Conservation (phyloP, 768 basidiomycete species). For the Thelephora ganbajun region DNA sequence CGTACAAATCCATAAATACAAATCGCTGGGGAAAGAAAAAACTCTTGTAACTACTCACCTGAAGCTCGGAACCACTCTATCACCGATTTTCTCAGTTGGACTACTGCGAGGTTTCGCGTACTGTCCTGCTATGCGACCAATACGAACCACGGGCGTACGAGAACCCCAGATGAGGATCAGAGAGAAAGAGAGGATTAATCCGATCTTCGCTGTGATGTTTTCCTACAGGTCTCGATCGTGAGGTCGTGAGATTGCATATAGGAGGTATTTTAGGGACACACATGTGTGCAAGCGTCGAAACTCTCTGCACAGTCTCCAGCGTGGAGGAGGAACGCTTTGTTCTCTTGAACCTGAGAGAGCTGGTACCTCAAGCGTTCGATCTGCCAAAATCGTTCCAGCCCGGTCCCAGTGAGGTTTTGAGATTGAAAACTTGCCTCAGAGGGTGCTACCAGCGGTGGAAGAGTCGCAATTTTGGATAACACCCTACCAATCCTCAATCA, state of each 20-base stretch:
- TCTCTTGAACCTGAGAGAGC: slow-evolving; percentile 63
- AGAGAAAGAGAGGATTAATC: slow-evolving; percentile 88
- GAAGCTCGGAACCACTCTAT: slow-evolving; percentile 72
- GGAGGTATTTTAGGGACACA: slow-evolving; percentile 20
- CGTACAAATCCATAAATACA: neutral
- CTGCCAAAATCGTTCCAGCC: slow-evolving; percentile 21
- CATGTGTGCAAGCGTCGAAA: slow-evolving; percentile 83
- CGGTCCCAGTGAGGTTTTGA: slow-evolving; percentile 15
- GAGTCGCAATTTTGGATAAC: slow-evolving; percentile 54
- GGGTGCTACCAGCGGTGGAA: slow-evolving; percentile 88
- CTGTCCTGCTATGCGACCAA: slow-evolving; percentile 91
- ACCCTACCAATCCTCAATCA: slow-evolving; percentile 32
- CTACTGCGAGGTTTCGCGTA: slow-evolving; percentile 92
- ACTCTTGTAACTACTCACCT: slow-evolving; percentile 34
- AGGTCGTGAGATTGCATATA: slow-evolving; percentile 6
- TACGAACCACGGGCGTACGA: slow-evolving; percentile 76
- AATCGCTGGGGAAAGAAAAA: neutral
- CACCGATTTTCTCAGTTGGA: slow-evolving; percentile 62
- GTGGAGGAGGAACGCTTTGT: slow-evolving; percentile 88
- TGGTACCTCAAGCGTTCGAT: slow-evolving; percentile 77
- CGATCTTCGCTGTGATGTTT: slow-evolving; percentile 79
- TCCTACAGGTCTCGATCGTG: slow-evolving; percentile 29
- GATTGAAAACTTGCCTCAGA: slow-evolving; percentile 56
- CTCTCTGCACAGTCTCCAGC: slow-evolving; percentile 98
- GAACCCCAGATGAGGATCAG: slow-evolving; percentile 91